These are phyloP conservation scores for Lepidium africanum DNA, from an alignment of 345 rosid species.

Conservation along the genomic window DNA sequence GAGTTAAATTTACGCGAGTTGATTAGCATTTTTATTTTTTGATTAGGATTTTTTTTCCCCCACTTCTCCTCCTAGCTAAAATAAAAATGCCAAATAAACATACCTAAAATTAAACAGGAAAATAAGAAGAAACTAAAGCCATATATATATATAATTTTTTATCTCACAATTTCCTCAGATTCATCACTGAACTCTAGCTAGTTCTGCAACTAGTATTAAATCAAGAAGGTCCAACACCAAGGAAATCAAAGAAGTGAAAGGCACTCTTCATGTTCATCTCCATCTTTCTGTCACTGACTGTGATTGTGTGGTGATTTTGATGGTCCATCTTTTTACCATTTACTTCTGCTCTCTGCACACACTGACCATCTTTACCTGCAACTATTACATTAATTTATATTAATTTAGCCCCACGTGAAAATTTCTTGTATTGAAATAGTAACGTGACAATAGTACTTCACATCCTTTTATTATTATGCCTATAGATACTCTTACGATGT, in stretches of 20 bases:
- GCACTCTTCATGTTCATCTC: constrained; percentile 16
- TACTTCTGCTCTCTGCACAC: constrained; percentile 29
- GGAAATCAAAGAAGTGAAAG: constrained; percentile 26
- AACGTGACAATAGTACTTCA: constrained; percentile 20
- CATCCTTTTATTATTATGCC: constrained; percentile 18
- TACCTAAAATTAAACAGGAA: constrained; percentile 1
- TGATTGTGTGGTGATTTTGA: constrained; percentile 25
- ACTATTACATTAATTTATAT: background rate
- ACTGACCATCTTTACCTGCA: constrained; percentile 33
- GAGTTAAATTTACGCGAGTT: no score
- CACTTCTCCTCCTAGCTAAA: background rate
- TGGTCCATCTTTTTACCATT: constrained; percentile 31
- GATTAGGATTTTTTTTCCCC: no score
- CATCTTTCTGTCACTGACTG: constrained; percentile 18
- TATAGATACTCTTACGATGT: constrained; percentile 27
- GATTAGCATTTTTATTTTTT: no score
- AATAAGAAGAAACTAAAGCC: background rate
- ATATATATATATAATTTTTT: no score
- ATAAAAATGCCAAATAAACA: constrained; percentile 6
- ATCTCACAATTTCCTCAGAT: background rate
- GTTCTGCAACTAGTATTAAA: background rate
- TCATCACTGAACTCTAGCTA: background rate
- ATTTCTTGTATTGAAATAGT: constrained; percentile 26
- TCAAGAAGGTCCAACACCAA: constrained; percentile 28
- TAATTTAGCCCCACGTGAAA: constrained; percentile 28